These are phyloP conservation scores for Alternaria sp. DNA, from an alignment of 2,329 filamentous ascomycete genomes.

Conservation along the genomic window DNA sequence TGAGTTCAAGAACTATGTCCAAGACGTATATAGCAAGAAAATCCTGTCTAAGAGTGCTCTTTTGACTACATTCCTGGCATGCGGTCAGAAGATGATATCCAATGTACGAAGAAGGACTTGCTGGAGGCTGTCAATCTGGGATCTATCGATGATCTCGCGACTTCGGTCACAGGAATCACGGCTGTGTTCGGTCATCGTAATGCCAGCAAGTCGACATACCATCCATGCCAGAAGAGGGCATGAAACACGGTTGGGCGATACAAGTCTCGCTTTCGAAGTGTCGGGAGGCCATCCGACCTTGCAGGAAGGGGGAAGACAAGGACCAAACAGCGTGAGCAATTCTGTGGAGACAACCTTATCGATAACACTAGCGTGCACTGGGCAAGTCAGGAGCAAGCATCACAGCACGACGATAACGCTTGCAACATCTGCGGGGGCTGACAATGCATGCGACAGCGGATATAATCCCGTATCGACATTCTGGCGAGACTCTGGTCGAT, in stretches of 20 bases:
- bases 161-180: neutral
- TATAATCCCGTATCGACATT: neutral
- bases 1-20: slow-evolving; percentile 26
- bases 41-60: neutral
- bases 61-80: neutral
- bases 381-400: neutral
- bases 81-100: neutral
- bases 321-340: neutral
- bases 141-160: slow-evolving; percentile 19
- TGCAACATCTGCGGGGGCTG: neutral
- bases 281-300: neutral
- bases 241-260: neutral
- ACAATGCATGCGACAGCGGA: neutral
- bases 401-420: neutral
- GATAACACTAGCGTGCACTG: neutral
- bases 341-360: neutral
- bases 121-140: slow-evolving; percentile 34
- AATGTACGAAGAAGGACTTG: slow-evolving; percentile 6
- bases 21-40: slow-evolving; percentile 1
- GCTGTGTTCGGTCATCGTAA: neutral
- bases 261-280: neutral
- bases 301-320: neutral
- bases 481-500: neutral
- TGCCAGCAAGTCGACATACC: neutral
- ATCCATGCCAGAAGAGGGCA: neutral